A percentile compares a stretch with the other conserved stretches of the same genome.
Evolutionary conservation across 2,329 filamentous ascomycete genomes (phyloP).

Genomic region (Emergomyces orientalis): DNA sequence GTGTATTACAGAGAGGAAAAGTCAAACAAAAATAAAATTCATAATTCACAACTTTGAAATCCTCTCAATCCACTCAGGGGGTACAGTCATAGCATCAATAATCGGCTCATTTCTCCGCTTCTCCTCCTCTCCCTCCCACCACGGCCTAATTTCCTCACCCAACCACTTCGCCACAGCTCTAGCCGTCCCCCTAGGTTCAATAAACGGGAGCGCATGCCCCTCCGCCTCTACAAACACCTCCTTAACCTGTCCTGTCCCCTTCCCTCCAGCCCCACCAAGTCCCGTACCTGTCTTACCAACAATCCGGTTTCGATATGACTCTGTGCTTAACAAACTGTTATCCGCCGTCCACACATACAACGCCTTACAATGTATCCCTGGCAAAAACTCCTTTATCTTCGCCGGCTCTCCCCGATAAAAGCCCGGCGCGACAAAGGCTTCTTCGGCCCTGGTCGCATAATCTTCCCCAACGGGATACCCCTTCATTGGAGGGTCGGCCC

Average conservation of each 20-base stretch:
- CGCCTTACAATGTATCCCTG: background rate
- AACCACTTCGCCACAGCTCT: background rate
- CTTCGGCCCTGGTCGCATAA: background rate
- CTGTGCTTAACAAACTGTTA: background rate
- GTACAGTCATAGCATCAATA: background rate
- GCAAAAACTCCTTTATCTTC: background rate
- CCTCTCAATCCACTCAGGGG: background rate
- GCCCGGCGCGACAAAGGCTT: background rate
- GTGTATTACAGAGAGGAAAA: background rate
- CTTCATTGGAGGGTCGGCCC: background rate
- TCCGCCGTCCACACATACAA: constrained; percentile 1
- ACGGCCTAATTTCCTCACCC: background rate
- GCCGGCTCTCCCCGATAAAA: constrained; percentile 1
- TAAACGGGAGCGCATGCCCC: background rate
- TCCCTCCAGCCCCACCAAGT: background rate
- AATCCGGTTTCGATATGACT: background rate
- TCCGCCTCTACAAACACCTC: constrained; percentile 2
- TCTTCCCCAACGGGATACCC: background rate
- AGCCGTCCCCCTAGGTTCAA: background rate
- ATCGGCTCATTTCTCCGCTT: background rate
- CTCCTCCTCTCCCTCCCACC: background rate
- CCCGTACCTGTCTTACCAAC: background rate
- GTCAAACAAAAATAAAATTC: background rate
- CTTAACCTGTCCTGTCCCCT: background rate
- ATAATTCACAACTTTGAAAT: background rate